These are phyloP conservation scores for Dalbergia cochinchinensis DNA, from an alignment of 306 rosid species.

Conservation along the genomic window DNA sequence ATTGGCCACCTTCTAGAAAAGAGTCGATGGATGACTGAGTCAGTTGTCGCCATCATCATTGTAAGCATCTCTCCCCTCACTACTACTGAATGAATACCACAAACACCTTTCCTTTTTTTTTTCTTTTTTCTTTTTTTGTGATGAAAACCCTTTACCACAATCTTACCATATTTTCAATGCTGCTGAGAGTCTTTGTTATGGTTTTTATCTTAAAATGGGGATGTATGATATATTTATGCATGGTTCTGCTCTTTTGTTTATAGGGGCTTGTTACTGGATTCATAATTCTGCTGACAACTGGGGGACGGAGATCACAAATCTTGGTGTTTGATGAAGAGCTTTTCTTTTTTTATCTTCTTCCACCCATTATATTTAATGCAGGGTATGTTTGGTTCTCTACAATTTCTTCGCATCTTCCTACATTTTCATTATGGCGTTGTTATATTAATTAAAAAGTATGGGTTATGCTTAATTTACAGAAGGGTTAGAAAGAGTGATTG, in stretches of 20 bases:
- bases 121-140: too few relatives aligned
- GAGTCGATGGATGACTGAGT: slow-evolving; percentile 68
- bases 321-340: slow-evolving; percentile 62
- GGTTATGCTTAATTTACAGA: not conserved
- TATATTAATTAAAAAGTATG: not conserved
- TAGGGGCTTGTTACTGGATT: slow-evolving; percentile 71
- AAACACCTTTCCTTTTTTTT: not conserved
- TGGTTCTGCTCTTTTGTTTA: slow-evolving; percentile 18
- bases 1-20: slow-evolving; percentile 71
- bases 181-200: not conserved
- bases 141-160: not conserved
- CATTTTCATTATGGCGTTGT: not conserved
- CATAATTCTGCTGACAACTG: slow-evolving; percentile 55
- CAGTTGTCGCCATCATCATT: slow-evolving; percentile 62
- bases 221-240: slow-evolving; percentile 19
- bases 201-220: not conserved
- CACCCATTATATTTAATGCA: slow-evolving; percentile 81
- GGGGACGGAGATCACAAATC: slow-evolving; percentile 63
- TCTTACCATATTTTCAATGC: not conserved
- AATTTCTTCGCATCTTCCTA: not conserved
- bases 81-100: not conserved
- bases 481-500: not conserved
- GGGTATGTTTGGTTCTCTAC: slow-evolving; percentile 59
- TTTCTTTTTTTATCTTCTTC: slow-evolving; percentile 77
- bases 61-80: slow-evolving; percentile 55